These are phyloP conservation scores for Strombidium stylifer DNA, from an alignment of 73 alveolate species.

Conservation along the genomic window DNA sequence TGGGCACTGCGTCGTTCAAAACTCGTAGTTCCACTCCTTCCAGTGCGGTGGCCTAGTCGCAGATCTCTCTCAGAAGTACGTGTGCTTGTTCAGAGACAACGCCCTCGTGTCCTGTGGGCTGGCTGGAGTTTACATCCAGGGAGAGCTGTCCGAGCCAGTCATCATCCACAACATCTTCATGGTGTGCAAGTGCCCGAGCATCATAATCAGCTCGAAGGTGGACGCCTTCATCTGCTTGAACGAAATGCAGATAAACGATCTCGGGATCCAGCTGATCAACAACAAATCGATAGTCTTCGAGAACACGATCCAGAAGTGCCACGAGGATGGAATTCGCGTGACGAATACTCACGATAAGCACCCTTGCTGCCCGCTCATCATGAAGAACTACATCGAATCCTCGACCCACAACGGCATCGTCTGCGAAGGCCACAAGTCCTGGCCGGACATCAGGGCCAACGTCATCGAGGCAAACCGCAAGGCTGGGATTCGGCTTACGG, in stretches of 20 bases:
- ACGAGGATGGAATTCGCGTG: conserved; percentile 56
- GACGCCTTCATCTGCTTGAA: conserved; percentile 31
- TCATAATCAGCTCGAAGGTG: conserved; percentile 25
- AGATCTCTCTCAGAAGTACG: conserved; percentile 12
- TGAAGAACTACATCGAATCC: conserved; percentile 65
- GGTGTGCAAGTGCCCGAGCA: conserved; percentile 46
- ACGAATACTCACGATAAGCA: conserved; percentile 37
- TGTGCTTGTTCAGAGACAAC: conserved; percentile 23
- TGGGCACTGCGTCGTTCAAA: conserved; percentile 24
- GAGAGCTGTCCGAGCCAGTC: conserved; percentile 27
- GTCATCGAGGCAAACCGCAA: conserved; percentile 72
- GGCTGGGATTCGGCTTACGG: conserved; percentile 87
- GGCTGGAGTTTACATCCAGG: conserved; percentile 52
- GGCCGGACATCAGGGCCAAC: conserved; percentile 44
- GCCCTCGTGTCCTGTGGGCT: conserved; percentile 32
- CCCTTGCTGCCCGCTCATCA: conserved; percentile 34
- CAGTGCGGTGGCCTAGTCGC: conserved; percentile 54
- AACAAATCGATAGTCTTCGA: conserved; percentile 30
- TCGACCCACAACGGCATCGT: conserved; percentile 83
- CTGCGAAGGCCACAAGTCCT: conserved; percentile 68
- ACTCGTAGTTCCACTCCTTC: conserved; percentile 43
- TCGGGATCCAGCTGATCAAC: conserved; percentile 49
- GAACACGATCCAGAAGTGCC: conserved; percentile 47
- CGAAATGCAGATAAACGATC: conserved; percentile 23
- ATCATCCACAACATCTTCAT: conserved; percentile 34